Base-by-base conservation (phyloP, 1,139 yeast species). In the Geotrichum reessii region DNA sequence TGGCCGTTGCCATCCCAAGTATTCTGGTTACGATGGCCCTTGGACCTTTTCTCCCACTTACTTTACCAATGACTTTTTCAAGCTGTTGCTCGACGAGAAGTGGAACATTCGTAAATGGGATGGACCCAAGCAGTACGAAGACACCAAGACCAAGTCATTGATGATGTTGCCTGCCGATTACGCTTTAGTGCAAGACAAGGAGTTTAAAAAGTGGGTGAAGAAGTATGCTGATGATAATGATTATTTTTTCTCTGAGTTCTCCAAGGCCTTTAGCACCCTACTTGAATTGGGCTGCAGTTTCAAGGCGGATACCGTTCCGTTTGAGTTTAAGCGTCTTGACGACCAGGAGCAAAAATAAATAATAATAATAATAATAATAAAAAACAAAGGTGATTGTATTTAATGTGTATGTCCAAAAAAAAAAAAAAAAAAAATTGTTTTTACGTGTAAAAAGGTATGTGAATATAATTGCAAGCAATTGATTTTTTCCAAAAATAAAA, bases 151-250 rank as follows among this genome's bases (percentile, higher is more conserved):
- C 63, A 85, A 86, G 56, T 76, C 83, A n/a, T 81, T 85, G 67
- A 90, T 90, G 97, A 90, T 90, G 97, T 77, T 90, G 68, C 95
- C 95, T 52, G 81, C 96, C 31, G 97, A 90, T 71, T 81, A 83
- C 76, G 86, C 92, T 1, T 74, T 90, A 66, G 77, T 84, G 59
- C 82, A 84, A 70, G 93, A 87, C 69, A 77, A 82, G 53, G 77
- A 76, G 63, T 89, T 87, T 72, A 74, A 78, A 69, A 80, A 82
- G 70, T 83, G 84, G 76, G 93, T 85, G 57, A 81, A 82, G 69
- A 75, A 76, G 68, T 90, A 85, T 71, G 96, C 97, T 33, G 78
- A 78, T 50, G 90, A 88, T 73, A 80, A 83, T 67, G 84, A 82
- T 53, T 71, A 77, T 55, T 90, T 86, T 78, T 87, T 87, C 72